These are phyloP conservation scores for Ceratocystis ficicola DNA, from an alignment of 2,329 filamentous ascomycete species.

Conservation along the genomic window DNA sequence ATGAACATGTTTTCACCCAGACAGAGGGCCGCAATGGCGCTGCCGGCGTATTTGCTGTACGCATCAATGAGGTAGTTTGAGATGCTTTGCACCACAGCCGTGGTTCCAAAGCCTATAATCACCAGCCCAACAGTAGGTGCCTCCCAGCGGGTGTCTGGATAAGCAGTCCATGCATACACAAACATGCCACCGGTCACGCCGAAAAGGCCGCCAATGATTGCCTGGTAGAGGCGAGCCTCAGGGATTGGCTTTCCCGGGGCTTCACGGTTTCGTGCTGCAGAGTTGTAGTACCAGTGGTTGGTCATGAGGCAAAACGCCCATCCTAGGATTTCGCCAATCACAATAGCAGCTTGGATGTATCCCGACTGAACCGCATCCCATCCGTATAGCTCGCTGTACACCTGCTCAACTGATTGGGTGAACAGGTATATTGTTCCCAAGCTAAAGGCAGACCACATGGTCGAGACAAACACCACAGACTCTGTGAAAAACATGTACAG, in stretches of 20 bases:
- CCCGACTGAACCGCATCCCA: constrained; percentile 23
- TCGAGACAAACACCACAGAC: constrained; percentile 37
- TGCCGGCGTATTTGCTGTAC: constrained; percentile 39
- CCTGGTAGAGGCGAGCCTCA: constrained; percentile 21
- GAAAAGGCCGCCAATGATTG: constrained; percentile 20
- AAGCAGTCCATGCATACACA: constrained; percentile 39
- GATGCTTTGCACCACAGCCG: constrained; percentile 35
- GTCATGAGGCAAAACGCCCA: constrained; percentile 23
- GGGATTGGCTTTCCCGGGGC: constrained; percentile 28
- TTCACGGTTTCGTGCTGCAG: constrained; percentile 31
- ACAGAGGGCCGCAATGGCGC: constrained; percentile 37
- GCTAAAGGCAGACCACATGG: constrained; percentile 33
- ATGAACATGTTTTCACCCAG: constrained; percentile 40
- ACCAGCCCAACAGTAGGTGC: constrained; percentile 36
- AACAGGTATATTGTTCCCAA: constrained; percentile 26
- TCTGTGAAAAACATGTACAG: constrained; percentile 31
- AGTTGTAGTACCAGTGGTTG: constrained; percentile 32
- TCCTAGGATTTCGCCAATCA: constrained; percentile 22
- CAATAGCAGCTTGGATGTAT: constrained; percentile 18
- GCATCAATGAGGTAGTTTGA: constrained; percentile 39
- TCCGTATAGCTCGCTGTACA: constrained; percentile 24
- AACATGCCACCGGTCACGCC: constrained; percentile 35
- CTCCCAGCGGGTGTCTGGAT: constrained; percentile 35
- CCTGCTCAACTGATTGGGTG: constrained; percentile 25
- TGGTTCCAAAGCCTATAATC: constrained; percentile 39